A percentile compares a stretch with the other conserved stretches of the same genome.
phyloP scores from a whole-genome alignment of 75 land plant species.

The Cunninghamia lanceolata region DNA sequence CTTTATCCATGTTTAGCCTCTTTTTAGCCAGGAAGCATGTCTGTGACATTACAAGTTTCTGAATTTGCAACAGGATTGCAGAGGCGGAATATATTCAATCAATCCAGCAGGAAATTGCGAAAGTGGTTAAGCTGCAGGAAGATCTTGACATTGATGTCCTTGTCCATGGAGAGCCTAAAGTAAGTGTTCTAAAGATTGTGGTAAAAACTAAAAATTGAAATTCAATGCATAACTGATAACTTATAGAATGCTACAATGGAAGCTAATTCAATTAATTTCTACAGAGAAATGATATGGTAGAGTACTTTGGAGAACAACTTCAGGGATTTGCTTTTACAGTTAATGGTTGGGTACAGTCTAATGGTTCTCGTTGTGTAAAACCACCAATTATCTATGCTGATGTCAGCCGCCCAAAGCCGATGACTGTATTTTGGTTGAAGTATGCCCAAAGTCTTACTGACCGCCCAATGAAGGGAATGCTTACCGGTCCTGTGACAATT shows the following conservation, averaged over 20 bases:
- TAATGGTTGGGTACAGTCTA: slow-evolving; percentile 64
- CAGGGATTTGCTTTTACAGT: slow-evolving; percentile 48
- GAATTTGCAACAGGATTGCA: slow-evolving; percentile 18
- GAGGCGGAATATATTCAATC: slow-evolving; percentile 46
- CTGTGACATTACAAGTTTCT: neutral
- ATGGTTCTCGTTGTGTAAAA: slow-evolving; percentile 59
- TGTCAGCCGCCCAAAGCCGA: slow-evolving; percentile 50
- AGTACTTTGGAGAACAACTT: slow-evolving; percentile 63
- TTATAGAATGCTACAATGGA: neutral
- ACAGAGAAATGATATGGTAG: slow-evolving; percentile 69
- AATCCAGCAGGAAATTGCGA: slow-evolving; percentile 43
- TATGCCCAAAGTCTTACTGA: slow-evolving; percentile 47
- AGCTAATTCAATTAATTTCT: neutral
- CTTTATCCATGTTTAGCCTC: neutral
- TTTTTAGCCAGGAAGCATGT: neutral
- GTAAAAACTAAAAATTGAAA: neutral
- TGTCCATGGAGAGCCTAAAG: slow-evolving; percentile 66
- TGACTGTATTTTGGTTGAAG: slow-evolving; percentile 56
- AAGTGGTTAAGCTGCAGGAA: slow-evolving; percentile 57
- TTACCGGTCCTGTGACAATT: slow-evolving; percentile 50
- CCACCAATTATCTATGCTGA: slow-evolving; percentile 62
- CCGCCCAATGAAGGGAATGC: slow-evolving; percentile 67
- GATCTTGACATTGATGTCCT: slow-evolving; percentile 64
- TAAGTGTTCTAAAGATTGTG: neutral
- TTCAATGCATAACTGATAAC: neutral